phyloP scores from a whole-genome alignment of 345 rosid genomes.

The Pistacia integerrima region DNA sequence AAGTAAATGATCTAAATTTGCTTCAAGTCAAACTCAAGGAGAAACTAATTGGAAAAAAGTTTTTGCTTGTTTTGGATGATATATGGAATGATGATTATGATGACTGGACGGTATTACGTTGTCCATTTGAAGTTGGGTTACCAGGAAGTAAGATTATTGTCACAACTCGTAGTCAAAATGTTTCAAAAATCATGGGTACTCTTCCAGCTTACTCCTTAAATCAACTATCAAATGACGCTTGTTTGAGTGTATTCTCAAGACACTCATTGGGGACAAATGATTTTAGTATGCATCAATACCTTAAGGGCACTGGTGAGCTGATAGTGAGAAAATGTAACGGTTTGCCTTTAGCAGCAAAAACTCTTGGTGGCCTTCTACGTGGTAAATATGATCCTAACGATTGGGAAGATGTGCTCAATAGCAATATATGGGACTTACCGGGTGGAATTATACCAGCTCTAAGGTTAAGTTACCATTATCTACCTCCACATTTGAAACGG shows the following conservation, averaged over 20 bases:
- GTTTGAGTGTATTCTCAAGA: too few relatives aligned
- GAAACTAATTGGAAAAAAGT: background rate
- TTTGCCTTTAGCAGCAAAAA: too few relatives aligned
- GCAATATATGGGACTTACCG: background rate
- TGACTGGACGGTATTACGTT: background rate
- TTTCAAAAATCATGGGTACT: too few relatives aligned
- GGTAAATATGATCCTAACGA: background rate
- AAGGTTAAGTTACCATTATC: background rate
- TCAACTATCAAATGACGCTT: too few relatives aligned
- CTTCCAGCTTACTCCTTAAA: background rate
- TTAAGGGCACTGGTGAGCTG: too few relatives aligned
- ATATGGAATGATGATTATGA: background rate
- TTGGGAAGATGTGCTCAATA: background rate
- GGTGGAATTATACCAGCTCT: background rate
- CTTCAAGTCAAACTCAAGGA: slow-evolving; percentile 21
- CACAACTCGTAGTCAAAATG: background rate
- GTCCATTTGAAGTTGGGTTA: background rate
- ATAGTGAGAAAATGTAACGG: too few relatives aligned
- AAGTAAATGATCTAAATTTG: background rate
- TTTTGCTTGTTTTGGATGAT: too few relatives aligned
- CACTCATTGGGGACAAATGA: too few relatives aligned
- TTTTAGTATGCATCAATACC: too few relatives aligned
- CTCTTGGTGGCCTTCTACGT: background rate
- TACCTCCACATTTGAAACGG: background rate
- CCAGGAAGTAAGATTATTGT: background rate